A percentile compares a stretch with the other conserved stretches of the same genome.
Conservation (phyloP, 1,284 basidiomycete species). For the Neolentinus lepideus region DNA sequence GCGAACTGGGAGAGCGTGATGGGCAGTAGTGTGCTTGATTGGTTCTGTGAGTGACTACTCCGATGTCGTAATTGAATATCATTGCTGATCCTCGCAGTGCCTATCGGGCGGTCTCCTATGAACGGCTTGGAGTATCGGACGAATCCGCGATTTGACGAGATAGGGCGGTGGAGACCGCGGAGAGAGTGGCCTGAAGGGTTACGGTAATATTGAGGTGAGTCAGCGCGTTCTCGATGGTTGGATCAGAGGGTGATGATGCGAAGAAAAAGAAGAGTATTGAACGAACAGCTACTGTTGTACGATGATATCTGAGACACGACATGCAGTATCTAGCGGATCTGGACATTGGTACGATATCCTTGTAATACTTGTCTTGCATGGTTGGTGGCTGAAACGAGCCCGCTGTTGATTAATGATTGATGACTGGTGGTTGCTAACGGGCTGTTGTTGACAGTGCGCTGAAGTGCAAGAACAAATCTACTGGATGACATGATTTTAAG, state of each 20-base stretch:
- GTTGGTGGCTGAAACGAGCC: too few species aligned
- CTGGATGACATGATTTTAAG: too few species aligned
- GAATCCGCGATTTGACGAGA: slow-evolving; percentile 68
- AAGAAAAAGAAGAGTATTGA: background rate
- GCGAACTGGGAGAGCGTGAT: slow-evolving; percentile 73
- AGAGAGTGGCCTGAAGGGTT: slow-evolving; percentile 54
- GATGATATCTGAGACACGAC: background rate
- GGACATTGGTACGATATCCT: background rate
- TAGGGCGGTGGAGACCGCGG: slow-evolving; percentile 61
- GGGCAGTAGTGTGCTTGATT: slow-evolving; percentile 55
- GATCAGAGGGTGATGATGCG: too few species aligned
- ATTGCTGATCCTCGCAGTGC: slow-evolving; percentile 40
- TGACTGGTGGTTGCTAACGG: too few species aligned
- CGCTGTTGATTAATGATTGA: too few species aligned
- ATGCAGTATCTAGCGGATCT: background rate
- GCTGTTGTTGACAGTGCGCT: too few species aligned
- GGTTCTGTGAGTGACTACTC: slow-evolving; percentile 61
- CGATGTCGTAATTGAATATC: background rate
- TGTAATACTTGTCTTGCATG: background rate
- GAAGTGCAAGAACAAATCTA: too few species aligned
- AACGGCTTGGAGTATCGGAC: slow-evolving; percentile 61
- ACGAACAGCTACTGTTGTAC: background rate
- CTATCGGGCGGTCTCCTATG: slow-evolving; percentile 46
- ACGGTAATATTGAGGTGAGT: background rate
- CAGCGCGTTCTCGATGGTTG: background rate